These are phyloP conservation scores for Ormosia emarginata DNA, from an alignment of 306 rosid species.

Conservation along the genomic window DNA sequence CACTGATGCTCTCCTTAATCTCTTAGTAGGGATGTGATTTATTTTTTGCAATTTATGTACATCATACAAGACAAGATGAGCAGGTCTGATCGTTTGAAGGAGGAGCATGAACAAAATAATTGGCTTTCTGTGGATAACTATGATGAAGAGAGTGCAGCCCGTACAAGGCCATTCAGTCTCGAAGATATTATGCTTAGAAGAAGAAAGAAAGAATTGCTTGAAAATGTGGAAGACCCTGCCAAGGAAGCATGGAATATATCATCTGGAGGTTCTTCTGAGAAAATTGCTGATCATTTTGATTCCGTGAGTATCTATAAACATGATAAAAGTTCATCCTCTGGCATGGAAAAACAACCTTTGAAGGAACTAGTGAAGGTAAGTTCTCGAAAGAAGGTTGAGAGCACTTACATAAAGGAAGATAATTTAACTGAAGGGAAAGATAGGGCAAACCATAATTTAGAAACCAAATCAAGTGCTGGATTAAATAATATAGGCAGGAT, in stretches of 20 bases:
- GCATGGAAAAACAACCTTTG: constrained; percentile 30
- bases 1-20: constrained; percentile 18
- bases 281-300: constrained; percentile 37
- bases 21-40: background rate
- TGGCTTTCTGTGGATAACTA: constrained; percentile 28
- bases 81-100: constrained; percentile 39
- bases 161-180: constrained; percentile 82
- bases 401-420: constrained; percentile 36
- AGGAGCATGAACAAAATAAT: constrained; percentile 37
- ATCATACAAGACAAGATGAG: constrained; percentile 56
- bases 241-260: constrained; percentile 26
- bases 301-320: constrained; percentile 28
- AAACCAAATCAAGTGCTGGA: constrained; percentile 34
- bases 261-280: constrained; percentile 35
- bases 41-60: constrained; percentile 16
- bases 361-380: constrained; percentile 40
- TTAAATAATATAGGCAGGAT: constrained; percentile 23
- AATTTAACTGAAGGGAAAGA: constrained; percentile 38
- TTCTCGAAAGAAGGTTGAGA: constrained; percentile 53
- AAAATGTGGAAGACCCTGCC: constrained; percentile 37
- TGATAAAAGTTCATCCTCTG: constrained; percentile 28
- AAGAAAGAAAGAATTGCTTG: constrained; percentile 48
- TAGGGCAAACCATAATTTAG: constrained; percentile 28
- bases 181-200: constrained; percentile 84
- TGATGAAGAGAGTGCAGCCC: constrained; percentile 78